Percentiles rank a stretch among this genome's conserved stretches.
Evolutionary conservation across 2,329 filamentous ascomycete species (phyloP).

Genomic region (Orbilia ellipsospora): DNA sequence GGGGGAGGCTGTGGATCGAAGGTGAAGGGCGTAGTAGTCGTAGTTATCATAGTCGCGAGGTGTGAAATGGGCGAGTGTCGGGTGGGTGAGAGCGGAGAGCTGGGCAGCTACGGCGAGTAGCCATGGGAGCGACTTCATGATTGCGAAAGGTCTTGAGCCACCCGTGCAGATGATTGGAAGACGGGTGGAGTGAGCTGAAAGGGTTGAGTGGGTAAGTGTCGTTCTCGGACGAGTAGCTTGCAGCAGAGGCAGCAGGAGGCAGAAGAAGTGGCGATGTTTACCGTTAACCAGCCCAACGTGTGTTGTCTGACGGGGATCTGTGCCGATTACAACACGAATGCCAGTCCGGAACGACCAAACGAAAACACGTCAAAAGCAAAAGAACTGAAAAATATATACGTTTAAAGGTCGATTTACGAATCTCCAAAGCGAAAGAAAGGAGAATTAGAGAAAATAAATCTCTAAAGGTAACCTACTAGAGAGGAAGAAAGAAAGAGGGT

Average conservation of each 20-base stretch:
- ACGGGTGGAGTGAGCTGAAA: not conserved
- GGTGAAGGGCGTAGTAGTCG: conserved; percentile 93
- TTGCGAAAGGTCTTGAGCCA: conserved; percentile 17
- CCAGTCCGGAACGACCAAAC: not conserved
- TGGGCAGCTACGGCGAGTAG: conserved; percentile 36
- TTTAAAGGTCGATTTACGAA: not conserved
- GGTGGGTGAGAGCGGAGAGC: conserved; percentile 41
- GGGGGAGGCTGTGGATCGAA: conserved; percentile 75
- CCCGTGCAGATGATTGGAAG: conserved; percentile 1
- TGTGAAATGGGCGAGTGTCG: conserved; percentile 59
- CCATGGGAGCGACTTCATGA: conserved; percentile 50
- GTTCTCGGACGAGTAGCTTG: conserved; percentile 1
- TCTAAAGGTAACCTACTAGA: not conserved
- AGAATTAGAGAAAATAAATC: not conserved
- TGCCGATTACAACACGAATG: conserved; percentile 13
- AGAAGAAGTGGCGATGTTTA: conserved; percentile 31
- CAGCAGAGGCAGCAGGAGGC: not conserved
- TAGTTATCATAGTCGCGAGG: conserved; percentile 79
- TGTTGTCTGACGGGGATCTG: conserved; percentile 29
- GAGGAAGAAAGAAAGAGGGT: conserved; percentile 2
- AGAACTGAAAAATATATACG: not conserved
- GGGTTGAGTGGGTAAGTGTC: conserved; percentile 1
- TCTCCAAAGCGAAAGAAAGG: not conserved
- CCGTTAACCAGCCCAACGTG: conserved; percentile 16
- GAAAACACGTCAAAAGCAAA: not conserved